Percentiles rank a stretch among this genome's conserved stretches.
Evolutionary conservation across 208 protist species (phyloP).

Genomic region (Herpetomonas samuelpessoai): DNA sequence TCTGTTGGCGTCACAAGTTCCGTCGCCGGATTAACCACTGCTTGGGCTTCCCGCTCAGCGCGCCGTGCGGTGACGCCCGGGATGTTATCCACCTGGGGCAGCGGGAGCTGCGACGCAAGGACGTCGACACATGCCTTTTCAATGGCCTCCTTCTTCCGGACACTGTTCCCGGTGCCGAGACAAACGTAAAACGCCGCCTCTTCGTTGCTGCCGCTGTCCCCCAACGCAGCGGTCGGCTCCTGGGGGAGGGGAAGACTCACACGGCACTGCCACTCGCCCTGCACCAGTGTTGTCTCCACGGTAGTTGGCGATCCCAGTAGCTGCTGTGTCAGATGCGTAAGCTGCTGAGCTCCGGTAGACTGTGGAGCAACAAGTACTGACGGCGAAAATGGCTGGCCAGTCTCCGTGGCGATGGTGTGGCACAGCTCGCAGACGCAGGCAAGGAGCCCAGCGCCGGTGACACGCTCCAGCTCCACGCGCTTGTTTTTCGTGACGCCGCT

Average conservation of each 20-base stretch:
- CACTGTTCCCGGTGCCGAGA: constrained; percentile 21
- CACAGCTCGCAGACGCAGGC: constrained; percentile 16
- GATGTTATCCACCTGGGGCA: neutral
- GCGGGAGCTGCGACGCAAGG: constrained; percentile 9
- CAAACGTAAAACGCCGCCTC: neutral
- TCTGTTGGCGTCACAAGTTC: no score
- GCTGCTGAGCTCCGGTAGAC: neutral
- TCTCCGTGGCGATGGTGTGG: constrained; percentile 14
- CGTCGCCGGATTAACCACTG: no score
- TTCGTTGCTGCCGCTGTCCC: neutral
- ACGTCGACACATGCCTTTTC: constrained; percentile 18
- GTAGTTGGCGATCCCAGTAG: constrained; percentile 23
- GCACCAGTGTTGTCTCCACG: constrained; percentile 13
- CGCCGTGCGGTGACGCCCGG: no score
- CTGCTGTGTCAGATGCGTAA: neutral
- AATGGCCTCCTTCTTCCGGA: constrained; percentile 50
- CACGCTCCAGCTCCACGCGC: constrained; percentile 21
- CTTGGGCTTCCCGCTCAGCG: no score
- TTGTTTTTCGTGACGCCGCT: constrained; percentile 3
- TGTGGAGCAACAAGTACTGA: neutral
- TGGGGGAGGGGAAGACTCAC: constrained; percentile 39
- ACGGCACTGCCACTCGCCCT: constrained; percentile 50
- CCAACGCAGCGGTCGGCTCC: constrained; percentile 6
- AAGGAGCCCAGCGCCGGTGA: constrained; percentile 9
- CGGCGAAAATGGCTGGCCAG: constrained; percentile 1